phyloP scores from a whole-genome alignment of 2,329 filamentous ascomycete genomes.

The Colletotrichum caudatum region DNA sequence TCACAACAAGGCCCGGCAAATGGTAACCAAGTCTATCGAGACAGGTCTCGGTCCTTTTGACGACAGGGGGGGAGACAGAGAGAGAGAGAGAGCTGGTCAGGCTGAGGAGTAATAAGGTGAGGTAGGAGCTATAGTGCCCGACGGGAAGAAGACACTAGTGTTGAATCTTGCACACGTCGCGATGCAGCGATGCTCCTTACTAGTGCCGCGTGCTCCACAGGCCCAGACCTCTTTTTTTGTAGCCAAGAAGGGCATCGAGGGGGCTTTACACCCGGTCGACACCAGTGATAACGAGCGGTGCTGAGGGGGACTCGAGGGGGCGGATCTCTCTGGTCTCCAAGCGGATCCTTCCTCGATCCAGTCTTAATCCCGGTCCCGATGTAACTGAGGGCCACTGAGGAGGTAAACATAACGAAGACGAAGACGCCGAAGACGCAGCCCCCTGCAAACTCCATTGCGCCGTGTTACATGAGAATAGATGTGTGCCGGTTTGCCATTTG shows the following conservation, averaged over 20 bases:
- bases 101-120: conserved; percentile 34
- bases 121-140: conserved; percentile 16
- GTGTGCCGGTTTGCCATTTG: background rate
- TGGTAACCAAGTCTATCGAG: background rate
- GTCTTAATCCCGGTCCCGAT: conserved; percentile 37
- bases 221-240: conserved; percentile 25
- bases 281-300: conserved; percentile 1
- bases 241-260: conserved; percentile 10
- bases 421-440: background rate
- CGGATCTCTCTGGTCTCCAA: conserved; percentile 5
- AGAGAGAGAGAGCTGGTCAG: background rate
- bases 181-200: conserved; percentile 17
- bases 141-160: conserved; percentile 15
- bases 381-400: conserved; percentile 26
- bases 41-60: conserved; percentile 10
- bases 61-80: background rate
- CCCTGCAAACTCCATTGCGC: conserved; percentile 5
- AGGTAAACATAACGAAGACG: background rate
- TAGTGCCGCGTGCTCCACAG: conserved; percentile 37
- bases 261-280: background rate
- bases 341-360: conserved; percentile 39
- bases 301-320: conserved; percentile 1
- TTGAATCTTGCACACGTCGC: conserved; percentile 2
- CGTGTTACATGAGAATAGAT: conserved; percentile 28
- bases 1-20: background rate